Evolutionary conservation across 768 basidiomycete species (phyloP), one percentile per base, ranked within the genome.

Genomic region (Omphalotus guepiniiformis): DNA sequence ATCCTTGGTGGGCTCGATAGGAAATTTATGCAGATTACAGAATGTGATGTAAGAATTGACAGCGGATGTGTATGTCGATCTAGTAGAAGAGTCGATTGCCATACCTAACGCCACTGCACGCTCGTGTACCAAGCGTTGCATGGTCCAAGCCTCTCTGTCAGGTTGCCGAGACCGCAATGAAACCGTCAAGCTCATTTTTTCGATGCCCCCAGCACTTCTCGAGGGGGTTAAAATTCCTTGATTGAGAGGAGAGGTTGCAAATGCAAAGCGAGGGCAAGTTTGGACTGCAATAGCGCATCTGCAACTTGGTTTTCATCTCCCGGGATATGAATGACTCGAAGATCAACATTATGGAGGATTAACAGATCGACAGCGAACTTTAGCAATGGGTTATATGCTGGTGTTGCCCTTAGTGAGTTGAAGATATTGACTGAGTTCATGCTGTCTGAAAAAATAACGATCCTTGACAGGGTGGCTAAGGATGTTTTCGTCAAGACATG

Each of bases 21-120:
- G 53, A 23, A 62, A 53, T 1, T 48, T 2, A 36, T 68, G 66
- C 0, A 40, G 3, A 0, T 40, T 11, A 22, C 62, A 63, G 49
- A 68, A 67, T 0, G 50, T 42, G 26, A 64, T n/a, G 25, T 66
- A 67, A n/a, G 58, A 62, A 5, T 64, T 56, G 12, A 64, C 43
- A 19, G 49, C 45, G 1, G 63, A 63, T 0, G 52, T 42, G 44
- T 66, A 68, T 1, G 57, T 30, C 4, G 3, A 1, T 1, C 11
- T 0, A 0, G 62, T 55, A 1, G 51, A 52, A 2, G 15, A 4
- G 18, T 62, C 55, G n/a, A 65, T 41, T 0, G 65, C 51, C 16
- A 53, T 13, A 5, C 62, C 64, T 11, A 67, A 56, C 0, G 56
- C 54, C 11, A 68, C 51, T 0, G 61, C 52, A 13, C 51, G 30